Conservation (phyloP, 2,329 filamentous ascomycete species). For the Calonectria leucothoes region DNA sequence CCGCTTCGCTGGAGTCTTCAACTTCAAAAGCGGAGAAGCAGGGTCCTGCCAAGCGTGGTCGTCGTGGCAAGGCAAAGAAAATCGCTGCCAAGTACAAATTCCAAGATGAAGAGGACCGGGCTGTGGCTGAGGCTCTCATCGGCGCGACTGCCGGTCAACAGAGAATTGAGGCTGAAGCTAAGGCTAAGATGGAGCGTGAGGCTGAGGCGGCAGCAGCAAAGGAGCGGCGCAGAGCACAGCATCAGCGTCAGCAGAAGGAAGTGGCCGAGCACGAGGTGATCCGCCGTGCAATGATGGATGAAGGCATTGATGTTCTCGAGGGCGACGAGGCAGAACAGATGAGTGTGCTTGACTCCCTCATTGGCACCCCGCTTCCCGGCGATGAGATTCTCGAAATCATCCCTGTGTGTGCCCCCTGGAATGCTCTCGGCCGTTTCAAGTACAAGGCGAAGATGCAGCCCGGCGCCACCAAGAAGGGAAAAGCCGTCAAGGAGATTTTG, state of each 20-base stretch:
- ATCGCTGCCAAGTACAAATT: conserved; percentile 89
- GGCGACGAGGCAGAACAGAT: conserved; percentile 67
- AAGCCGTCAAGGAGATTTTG: conserved; percentile 92
- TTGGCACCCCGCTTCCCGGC: conserved; percentile 81
- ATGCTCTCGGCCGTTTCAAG: conserved; percentile 77
- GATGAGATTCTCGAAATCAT: conserved; percentile 83
- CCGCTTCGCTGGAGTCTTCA: conserved; percentile 15
- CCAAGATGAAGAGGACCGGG: conserved; percentile 94
- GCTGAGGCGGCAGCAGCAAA: conserved; percentile 76
- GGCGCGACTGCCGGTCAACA: conserved; percentile 77
- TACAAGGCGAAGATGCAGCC: conserved; percentile 97
- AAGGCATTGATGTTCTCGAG: conserved; percentile 69
- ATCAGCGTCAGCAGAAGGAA: conserved; percentile 79
- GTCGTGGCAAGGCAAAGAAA: conserved; percentile 87
- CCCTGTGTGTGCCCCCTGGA: conserved; percentile 74
- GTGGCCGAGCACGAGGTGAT: conserved; percentile 82
- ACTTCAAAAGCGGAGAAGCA: conserved; percentile 51
- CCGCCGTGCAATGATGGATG: conserved; percentile 69
- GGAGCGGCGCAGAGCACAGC: conserved; percentile 82
- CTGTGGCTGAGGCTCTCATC: conserved; percentile 86
- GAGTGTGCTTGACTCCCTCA: conserved; percentile 74
- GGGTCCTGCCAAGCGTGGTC: conserved; percentile 71
- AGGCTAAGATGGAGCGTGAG: conserved; percentile 75
- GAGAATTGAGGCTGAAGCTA: conserved; percentile 75
- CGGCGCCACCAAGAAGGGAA: conserved; percentile 90